Conservation (phyloP, 441 rosid species). For the Aquilaria agallochum region DNA sequence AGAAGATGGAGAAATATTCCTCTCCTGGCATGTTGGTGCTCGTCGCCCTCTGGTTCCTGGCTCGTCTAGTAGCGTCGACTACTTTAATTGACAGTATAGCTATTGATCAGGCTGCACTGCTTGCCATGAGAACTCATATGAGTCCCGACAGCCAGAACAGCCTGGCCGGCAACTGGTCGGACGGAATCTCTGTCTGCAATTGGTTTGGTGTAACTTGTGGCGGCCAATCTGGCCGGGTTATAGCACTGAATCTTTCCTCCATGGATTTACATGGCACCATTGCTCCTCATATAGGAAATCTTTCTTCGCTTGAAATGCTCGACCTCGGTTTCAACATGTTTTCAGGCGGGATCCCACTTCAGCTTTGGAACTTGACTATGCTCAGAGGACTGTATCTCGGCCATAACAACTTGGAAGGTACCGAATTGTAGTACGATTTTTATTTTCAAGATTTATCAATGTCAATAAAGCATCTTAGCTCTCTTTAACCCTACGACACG, state of each 20-base stretch:
- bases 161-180: conserved; percentile 14
- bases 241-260: conserved; percentile 12
- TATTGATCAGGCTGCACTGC: conserved; percentile 8
- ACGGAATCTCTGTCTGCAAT: conserved; percentile 8
- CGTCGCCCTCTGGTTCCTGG: too few species aligned
- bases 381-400: background rate
- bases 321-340: background rate
- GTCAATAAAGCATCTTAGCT: too few species aligned
- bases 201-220: conserved; percentile 18
- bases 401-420: background rate
- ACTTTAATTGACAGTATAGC: background rate
- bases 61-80: too few species aligned
- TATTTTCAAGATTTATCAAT: too few species aligned
- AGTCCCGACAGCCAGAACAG: background rate
- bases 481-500: background rate
- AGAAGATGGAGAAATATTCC: too few species aligned
- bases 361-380: background rate
- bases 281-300: conserved; percentile 8
- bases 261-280: conserved; percentile 14
- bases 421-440: too few species aligned
- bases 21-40: too few species aligned
- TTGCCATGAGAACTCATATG: conserved; percentile 6
- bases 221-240: conserved; percentile 1
- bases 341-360: background rate
- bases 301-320: background rate